Conservation (phyloP, 2,329 filamentous ascomycete species). For the Penicillium sp. region DNA sequence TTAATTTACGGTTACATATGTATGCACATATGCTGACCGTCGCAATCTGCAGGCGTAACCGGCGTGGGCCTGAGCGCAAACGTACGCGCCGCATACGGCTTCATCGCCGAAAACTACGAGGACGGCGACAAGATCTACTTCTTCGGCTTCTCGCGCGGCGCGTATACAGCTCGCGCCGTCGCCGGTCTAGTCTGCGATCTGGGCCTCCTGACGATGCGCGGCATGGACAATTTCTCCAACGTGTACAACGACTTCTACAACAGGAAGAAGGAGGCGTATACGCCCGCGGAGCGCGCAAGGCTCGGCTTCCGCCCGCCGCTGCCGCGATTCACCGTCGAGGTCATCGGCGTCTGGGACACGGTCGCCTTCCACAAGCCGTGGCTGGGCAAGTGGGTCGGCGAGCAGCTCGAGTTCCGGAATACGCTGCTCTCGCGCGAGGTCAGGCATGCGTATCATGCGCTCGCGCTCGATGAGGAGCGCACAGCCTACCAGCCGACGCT, state of each 20-base stretch:
- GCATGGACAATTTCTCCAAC: conserved; percentile 31
- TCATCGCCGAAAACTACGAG: conserved; percentile 59
- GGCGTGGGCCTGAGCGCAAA: conserved; percentile 31
- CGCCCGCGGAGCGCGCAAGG: conserved; percentile 13
- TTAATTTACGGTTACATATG: no score
- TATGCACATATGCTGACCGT: not conserved
- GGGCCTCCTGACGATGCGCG: conserved; percentile 49
- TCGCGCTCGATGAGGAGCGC: conserved; percentile 50
- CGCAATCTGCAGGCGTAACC: conserved; percentile 16
- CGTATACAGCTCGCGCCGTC: conserved; percentile 52
- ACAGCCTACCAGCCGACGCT: conserved; percentile 47
- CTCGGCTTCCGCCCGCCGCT: conserved; percentile 24
- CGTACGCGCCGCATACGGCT: conserved; percentile 44
- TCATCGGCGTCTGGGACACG: conserved; percentile 53
- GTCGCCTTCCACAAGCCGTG: conserved; percentile 38
- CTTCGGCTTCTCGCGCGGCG: conserved; percentile 55
- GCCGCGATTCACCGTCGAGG: conserved; percentile 40
- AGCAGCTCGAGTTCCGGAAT: conserved; percentile 38
- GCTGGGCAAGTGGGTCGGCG: conserved; percentile 22
- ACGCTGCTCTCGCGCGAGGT: conserved; percentile 48
- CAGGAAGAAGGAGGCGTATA: conserved; percentile 10
- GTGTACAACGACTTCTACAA: conserved; percentile 32
- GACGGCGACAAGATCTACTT: conserved; percentile 57
- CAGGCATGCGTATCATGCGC: conserved; percentile 51
- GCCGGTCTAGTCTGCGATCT: conserved; percentile 51